A percentile compares a stretch with the other conserved stretches of the same genome.
phyloP scores from a whole-genome alignment of 108 stramenopile species.

The Discostella pseudostelligera region DNA sequence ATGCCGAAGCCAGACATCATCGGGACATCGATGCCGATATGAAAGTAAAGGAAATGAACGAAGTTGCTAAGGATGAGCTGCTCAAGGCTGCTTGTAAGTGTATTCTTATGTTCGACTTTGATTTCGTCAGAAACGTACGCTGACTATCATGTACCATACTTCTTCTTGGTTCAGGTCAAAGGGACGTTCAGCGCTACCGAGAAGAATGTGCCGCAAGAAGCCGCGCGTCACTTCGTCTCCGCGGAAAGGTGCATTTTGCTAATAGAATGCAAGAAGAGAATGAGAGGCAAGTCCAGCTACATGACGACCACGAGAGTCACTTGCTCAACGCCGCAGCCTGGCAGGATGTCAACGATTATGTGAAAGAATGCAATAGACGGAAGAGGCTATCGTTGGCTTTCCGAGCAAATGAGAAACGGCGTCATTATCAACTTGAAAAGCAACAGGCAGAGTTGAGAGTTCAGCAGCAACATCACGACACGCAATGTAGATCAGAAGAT shows the following conservation, averaged over 20 bases:
- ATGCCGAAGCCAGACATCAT: conserved; percentile 53
- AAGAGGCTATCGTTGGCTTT: conserved; percentile 70
- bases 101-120: background rate
- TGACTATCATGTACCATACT: too few species aligned
- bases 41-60: conserved; percentile 35
- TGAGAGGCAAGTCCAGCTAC: conserved; percentile 36
- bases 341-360: conserved; percentile 75
- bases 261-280: conserved; percentile 60
- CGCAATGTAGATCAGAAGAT: conserved; percentile 56
- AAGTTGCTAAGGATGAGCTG: conserved; percentile 50
- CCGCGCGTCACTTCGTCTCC: conserved; percentile 65
- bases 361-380: conserved; percentile 68
- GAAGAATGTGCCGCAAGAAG: conserved; percentile 60
- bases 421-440: conserved; percentile 54
- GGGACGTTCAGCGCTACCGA: conserved; percentile 73
- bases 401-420: conserved; percentile 77
- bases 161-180: conserved; percentile 47
- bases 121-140: too few species aligned
- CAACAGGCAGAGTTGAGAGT: conserved; percentile 47
- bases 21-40: conserved; percentile 69
- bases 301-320: conserved; percentile 51
- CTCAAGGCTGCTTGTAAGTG: conserved; percentile 67
- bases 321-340: conserved; percentile 66
- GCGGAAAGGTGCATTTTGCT: conserved; percentile 58
- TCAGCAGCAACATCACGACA: conserved; percentile 38